Base-by-base conservation (phyloP, 139 green algal species). In the Auxenochlorella protothecoides region DNA sequence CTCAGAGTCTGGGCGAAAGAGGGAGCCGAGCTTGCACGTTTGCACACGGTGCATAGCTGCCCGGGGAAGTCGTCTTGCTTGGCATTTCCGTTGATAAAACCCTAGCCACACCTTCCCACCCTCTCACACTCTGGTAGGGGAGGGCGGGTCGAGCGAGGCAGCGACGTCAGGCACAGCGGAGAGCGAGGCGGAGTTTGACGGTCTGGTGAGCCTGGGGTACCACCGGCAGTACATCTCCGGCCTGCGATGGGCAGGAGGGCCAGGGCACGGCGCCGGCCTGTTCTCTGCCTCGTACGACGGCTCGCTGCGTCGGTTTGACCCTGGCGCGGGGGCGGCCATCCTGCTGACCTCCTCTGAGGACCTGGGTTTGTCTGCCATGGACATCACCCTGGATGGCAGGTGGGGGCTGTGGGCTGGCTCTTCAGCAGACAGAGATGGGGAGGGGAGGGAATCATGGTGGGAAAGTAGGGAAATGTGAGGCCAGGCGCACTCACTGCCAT, bases 281-380 rank as follows among this genome's bases (percentile, higher is more conserved):
- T 71, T 88, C 60, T 89, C 80, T 0, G 69, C 70, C 13, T 76
- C 69, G 2, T 94, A 93, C 65, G 89, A 94, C 72, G 89, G 89
- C 53, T 85, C 76, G 0, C 60, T 92, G 44, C 74, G 87, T 8
- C 16, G 74, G 59, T 73, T 92, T 72, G 87, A 92, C 27, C 65
- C 71, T 84, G 12, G 61, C 74, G 55, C 44, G 51, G 2, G 79
- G 74, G 3, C 54, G 68, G 65, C 66, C 63, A 5, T 51, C n/a
- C 65, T 77, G 72, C 44, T 78, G n/a, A n/a, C 71, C 44, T 71
- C 55, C 11, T 73, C 70, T 9, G 65, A 80, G 61, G 80, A 81
- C 8, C 72, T 67, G 0, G 85, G 89, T 68, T 90, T 79, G 67
- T 83, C 72, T 3, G 81, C 78, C 52, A 75, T 89, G 68, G 85